These are phyloP conservation scores for Aspergillus eucalypticola DNA, from an alignment of 2,329 filamentous ascomycete species.

Conservation along the genomic window DNA sequence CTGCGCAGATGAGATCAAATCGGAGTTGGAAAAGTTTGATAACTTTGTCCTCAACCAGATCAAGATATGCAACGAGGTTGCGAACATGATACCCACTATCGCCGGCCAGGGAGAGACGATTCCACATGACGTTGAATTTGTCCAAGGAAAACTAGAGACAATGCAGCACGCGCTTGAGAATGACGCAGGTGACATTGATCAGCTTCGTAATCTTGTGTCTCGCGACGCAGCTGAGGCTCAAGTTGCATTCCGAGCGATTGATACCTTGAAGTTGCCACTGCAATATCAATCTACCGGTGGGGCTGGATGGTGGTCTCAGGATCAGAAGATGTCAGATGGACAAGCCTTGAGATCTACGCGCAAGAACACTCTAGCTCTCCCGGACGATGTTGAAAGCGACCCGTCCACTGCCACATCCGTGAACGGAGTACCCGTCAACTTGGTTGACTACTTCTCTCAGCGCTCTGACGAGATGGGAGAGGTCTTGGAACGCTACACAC, in stretches of 20 bases:
- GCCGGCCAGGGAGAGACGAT: slow-evolving; percentile 65
- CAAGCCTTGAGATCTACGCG: slow-evolving; percentile 42
- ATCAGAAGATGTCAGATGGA: slow-evolving; percentile 42
- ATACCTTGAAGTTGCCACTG: slow-evolving; percentile 70
- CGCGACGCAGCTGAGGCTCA: slow-evolving; percentile 70
- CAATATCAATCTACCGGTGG: slow-evolving; percentile 58
- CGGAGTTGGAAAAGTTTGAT: slow-evolving; percentile 75
- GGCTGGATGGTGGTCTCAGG: slow-evolving; percentile 43
- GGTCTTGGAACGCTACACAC: slow-evolving; percentile 59
- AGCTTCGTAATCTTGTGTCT: slow-evolving; percentile 58
- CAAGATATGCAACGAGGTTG: slow-evolving; percentile 69
- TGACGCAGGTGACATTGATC: slow-evolving; percentile 62
- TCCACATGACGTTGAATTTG: slow-evolving; percentile 64
- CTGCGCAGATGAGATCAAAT: slow-evolving; percentile 77
- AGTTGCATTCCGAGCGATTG: slow-evolving; percentile 70
- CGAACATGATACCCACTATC: slow-evolving; percentile 67
- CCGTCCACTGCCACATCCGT: slow-evolving; percentile 43
- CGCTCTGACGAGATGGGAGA: slow-evolving; percentile 63
- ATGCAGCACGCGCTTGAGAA: slow-evolving; percentile 64
- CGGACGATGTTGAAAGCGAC: slow-evolving; percentile 47
- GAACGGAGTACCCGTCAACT: slow-evolving; percentile 57
- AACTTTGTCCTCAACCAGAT: slow-evolving; percentile 78
- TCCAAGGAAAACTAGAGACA: slow-evolving; percentile 62
- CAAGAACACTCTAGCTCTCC: slow-evolving; percentile 49
- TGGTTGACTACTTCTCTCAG: slow-evolving; percentile 65